Evolutionary conservation across 2,329 filamentous ascomycete genomes (phyloP).

Genomic region (Ophiocordyceps camponoti-leonardi): DNA sequence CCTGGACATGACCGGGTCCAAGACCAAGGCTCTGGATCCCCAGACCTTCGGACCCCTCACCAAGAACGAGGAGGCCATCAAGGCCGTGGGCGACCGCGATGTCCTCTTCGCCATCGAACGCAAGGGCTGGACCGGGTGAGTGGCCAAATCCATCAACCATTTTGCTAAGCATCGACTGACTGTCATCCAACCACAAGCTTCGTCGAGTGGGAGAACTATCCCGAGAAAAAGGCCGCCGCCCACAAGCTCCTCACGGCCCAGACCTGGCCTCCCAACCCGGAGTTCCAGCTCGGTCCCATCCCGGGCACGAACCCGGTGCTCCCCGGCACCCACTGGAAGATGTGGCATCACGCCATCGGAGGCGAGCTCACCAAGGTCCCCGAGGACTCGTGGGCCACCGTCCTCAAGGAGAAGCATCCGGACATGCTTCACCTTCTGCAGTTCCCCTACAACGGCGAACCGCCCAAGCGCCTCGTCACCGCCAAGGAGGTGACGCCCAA

Average conservation of each 20-base stretch:
- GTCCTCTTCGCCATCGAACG: conserved; percentile 10
- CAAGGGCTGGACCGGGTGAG: conserved; percentile 17
- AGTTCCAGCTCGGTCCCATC: conserved; percentile 37
- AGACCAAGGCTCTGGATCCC: conserved; percentile 13
- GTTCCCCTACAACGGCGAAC: conserved; percentile 48
- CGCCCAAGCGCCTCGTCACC: conserved; percentile 37
- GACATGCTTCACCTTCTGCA: conserved; percentile 46
- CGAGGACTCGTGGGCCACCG: conserved; percentile 38
- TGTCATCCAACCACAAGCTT: conserved; percentile 21
- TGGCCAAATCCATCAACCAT: neutral
- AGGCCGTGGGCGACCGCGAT: conserved; percentile 18
- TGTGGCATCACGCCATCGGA: conserved; percentile 34
- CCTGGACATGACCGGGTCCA: conserved; percentile 24
- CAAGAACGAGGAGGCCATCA: conserved; percentile 23
- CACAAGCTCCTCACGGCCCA: conserved; percentile 25
- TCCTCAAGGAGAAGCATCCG: conserved; percentile 36
- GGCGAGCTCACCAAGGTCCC: conserved; percentile 26
- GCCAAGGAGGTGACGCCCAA: conserved; percentile 44
- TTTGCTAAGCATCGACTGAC: neutral
- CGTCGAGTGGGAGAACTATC: conserved; percentile 54
- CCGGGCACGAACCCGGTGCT: conserved; percentile 41
- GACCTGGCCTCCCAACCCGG: conserved; percentile 21
- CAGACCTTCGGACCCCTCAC: conserved; percentile 13
- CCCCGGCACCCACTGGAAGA: conserved; percentile 36
- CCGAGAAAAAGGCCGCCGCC: conserved; percentile 45